A percentile compares a stretch with the other conserved stretches of the same genome.
Conservation (phyloP, 352 stramenopile species). For the Pythium oligandrum region DNA sequence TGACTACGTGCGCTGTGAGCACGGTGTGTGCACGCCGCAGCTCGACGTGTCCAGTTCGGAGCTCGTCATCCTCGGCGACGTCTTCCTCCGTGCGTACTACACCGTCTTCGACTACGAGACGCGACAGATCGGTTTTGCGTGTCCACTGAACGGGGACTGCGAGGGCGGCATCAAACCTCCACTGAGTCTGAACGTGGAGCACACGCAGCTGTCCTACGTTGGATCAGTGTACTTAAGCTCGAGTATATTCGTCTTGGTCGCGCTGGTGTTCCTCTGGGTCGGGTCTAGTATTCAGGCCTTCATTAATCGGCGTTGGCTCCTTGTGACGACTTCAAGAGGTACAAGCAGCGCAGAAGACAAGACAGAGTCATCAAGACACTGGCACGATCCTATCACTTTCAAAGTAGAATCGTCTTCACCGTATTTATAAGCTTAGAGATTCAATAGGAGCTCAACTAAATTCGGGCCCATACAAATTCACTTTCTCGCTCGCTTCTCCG, state of each 20-base stretch:
- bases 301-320: too few relatives aligned
- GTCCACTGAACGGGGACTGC: conserved; percentile 11
- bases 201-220: conserved; percentile 4
- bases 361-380: too few relatives aligned
- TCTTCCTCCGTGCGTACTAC: conserved; percentile 40
- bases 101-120: conserved; percentile 28
- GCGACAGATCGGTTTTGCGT: conserved; percentile 29
- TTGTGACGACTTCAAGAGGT: too few relatives aligned
- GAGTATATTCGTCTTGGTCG: conserved; percentile 5
- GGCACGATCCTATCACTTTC: too few relatives aligned
- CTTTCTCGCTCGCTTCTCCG: too few relatives aligned
- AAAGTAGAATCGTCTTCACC: too few relatives aligned
- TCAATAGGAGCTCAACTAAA: too few relatives aligned
- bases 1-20: conserved; percentile 36
- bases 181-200: conserved; percentile 1
- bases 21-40: conserved; percentile 23
- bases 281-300: neutral
- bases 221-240: conserved; percentile 9
- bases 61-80: conserved; percentile 27
- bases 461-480: too few relatives aligned
- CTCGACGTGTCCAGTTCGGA: conserved; percentile 22
- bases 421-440: too few relatives aligned
- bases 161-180: conserved; percentile 20
- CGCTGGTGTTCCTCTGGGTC: conserved; percentile 10
- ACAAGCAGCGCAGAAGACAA: too few relatives aligned